phyloP scores from a whole-genome alignment of 345 rosid genomes.

The Gynandropsis gynandra region DNA sequence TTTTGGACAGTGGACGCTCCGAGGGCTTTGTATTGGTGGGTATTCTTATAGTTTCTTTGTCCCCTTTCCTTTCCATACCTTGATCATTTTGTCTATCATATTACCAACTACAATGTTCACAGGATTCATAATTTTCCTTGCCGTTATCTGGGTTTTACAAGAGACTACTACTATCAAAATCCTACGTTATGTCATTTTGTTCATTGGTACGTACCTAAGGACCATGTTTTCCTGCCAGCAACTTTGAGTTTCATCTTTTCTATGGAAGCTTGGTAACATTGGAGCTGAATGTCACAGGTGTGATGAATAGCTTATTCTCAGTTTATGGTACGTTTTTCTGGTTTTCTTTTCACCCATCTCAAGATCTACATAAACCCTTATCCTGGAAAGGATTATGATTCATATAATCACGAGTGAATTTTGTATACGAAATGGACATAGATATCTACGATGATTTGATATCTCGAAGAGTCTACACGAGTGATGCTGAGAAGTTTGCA shows the following conservation, averaged over 20 bases:
- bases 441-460: constrained; percentile 92
- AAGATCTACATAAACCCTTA: constrained; percentile 1
- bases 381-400: background rate
- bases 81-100: background rate
- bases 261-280: background rate
- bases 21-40: constrained; percentile 89
- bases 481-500: constrained; percentile 98
- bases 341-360: background rate
- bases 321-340: constrained; percentile 60
- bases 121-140: constrained; percentile 89
- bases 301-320: constrained; percentile 96
- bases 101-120: constrained; percentile 12
- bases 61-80: background rate
- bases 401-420: background rate
- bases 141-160: constrained; percentile 80
- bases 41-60: constrained; percentile 1
- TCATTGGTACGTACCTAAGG: constrained; percentile 56
- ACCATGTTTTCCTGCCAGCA: background rate
- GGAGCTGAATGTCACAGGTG: constrained; percentile 47
- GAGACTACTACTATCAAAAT: constrained; percentile 63
- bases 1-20: constrained; percentile 82
- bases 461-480: constrained; percentile 82
- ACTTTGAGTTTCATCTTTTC: constrained; percentile 7
- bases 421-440: constrained; percentile 23
- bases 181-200: constrained; percentile 88